A percentile compares a stretch with the other conserved stretches of the same genome.
Conservation (phyloP, 306 rosid genomes). For the Corylus avellana region DNA sequence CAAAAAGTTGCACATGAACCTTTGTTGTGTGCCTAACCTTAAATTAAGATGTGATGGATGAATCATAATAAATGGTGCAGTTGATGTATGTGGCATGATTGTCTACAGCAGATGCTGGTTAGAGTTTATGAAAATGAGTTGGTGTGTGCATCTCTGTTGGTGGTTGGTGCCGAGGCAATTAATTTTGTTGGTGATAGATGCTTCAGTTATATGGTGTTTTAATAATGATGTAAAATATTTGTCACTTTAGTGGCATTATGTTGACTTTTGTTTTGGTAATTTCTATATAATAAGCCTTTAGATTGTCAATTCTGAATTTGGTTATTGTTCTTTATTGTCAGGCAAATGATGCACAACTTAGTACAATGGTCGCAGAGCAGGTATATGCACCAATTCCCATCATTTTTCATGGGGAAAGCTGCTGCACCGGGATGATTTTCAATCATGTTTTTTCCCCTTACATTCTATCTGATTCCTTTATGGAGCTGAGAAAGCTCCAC, state of each 20-base stretch:
- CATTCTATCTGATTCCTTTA: conserved; percentile 22
- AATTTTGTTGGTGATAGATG: background rate
- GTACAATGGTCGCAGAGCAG: conserved; percentile 99
- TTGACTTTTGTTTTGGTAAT: background rate
- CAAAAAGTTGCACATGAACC: background rate
- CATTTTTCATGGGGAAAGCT: conserved; percentile 12
- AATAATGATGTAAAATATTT: background rate
- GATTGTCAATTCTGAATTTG: conserved; percentile 31
- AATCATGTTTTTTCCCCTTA: conserved; percentile 11
- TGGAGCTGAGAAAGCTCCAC: conserved; percentile 11
- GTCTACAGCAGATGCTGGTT: background rate
- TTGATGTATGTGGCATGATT: background rate
- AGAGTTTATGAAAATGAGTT: background rate
- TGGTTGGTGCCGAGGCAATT: background rate
- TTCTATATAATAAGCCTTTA: background rate
- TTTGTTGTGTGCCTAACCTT: background rate
- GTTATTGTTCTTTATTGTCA: conserved; percentile 38
- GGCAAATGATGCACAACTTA: conserved; percentile 99
- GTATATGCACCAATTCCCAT: conserved; percentile 32
- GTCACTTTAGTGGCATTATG: conserved; percentile 6
- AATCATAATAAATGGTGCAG: background rate
- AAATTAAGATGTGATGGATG: background rate
- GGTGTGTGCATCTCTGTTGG: background rate
- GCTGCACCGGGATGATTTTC: conserved; percentile 7
- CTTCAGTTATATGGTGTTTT: background rate